Conservation (phyloP, 805 yeast species). For the Wickerhamiella domercqiae region DNA sequence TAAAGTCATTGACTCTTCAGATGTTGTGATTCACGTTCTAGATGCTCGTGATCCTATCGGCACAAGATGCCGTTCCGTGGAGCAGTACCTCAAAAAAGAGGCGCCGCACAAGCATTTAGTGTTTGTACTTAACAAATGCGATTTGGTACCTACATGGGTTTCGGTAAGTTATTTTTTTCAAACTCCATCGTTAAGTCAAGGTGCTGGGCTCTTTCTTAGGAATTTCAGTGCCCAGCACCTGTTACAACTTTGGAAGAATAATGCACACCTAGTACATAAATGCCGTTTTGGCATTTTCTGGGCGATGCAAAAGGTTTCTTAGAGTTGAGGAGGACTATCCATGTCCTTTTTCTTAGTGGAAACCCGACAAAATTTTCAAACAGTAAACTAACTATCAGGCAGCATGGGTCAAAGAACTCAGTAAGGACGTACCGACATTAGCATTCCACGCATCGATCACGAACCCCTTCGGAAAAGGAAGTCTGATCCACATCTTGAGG, state of each 20-base stretch:
- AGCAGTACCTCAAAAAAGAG: slow-evolving; percentile 81
- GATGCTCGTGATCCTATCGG: slow-evolving; percentile 98
- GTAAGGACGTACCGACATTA: slow-evolving; percentile 81
- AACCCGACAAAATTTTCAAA: slow-evolving; percentile 45
- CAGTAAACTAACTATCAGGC: slow-evolving; percentile 46
- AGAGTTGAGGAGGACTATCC: slow-evolving; percentile 58
- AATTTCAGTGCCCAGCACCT: slow-evolving; percentile 55
- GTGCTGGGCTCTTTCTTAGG: slow-evolving; percentile 13
- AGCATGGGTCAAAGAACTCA: slow-evolving; percentile 94
- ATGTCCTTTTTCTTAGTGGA: slow-evolving; percentile 64
- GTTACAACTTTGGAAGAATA: slow-evolving; percentile 96
- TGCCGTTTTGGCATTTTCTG: slow-evolving; percentile 35
- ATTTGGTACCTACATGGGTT: slow-evolving; percentile 97
- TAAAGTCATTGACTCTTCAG: slow-evolving; percentile 94
- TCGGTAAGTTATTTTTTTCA: slow-evolving; percentile 59
- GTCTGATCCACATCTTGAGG: slow-evolving; percentile 79
- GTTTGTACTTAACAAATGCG: slow-evolving; percentile 91
- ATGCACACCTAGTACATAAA: slow-evolving; percentile 39
- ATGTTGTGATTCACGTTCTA: slow-evolving; percentile 87
- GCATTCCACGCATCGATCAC: slow-evolving; percentile 98
- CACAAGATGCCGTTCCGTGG: slow-evolving; percentile 85
- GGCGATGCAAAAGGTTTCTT: slow-evolving; percentile 36
- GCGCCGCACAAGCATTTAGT: slow-evolving; percentile 94
- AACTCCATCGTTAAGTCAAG: slow-evolving; percentile 57
- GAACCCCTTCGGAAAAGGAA: slow-evolving; percentile 95